Conservation (phyloP, 306 rosid species). For the Cyamopsis tetragonoloba region DNA sequence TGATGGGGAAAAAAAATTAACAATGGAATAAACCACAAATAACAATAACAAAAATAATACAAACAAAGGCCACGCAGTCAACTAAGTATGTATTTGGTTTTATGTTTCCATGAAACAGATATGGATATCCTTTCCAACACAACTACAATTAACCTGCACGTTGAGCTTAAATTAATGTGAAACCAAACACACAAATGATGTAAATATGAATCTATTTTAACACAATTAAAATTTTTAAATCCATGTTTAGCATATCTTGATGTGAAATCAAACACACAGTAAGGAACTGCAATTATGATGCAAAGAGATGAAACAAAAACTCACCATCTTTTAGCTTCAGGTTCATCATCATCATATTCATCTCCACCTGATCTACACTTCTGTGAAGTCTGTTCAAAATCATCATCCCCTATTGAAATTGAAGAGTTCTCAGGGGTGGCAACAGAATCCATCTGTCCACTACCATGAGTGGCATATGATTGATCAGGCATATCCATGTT, state of each 20-base stretch:
- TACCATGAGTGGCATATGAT: conserved; percentile 48
- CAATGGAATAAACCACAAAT: neutral
- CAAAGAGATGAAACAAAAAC: neutral
- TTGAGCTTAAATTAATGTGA: too few relatives aligned
- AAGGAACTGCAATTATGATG: too few relatives aligned
- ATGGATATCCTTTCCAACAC: too few relatives aligned
- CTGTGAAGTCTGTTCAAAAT: conserved; percentile 75
- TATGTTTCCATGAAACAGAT: too few relatives aligned
- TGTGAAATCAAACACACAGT: too few relatives aligned
- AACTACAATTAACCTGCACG: too few relatives aligned
- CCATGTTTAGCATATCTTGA: too few relatives aligned
- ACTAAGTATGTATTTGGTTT: too few relatives aligned
- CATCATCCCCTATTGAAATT: conserved; percentile 74
- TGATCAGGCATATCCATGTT: conserved; percentile 50
- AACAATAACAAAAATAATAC: neutral
- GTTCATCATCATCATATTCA: conserved; percentile 70
- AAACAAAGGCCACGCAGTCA: neutral
- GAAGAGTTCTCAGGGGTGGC: conserved; percentile 88
- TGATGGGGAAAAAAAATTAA: neutral
- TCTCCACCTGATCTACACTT: conserved; percentile 71
- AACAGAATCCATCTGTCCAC: conserved; percentile 59
- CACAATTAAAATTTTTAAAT: too few relatives aligned
- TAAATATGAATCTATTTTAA: too few relatives aligned
- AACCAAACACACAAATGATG: too few relatives aligned
- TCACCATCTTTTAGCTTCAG: conserved; percentile 78